phyloP scores from a whole-genome alignment of 306 rosid genomes.

The Styphnolobium japonicum region DNA sequence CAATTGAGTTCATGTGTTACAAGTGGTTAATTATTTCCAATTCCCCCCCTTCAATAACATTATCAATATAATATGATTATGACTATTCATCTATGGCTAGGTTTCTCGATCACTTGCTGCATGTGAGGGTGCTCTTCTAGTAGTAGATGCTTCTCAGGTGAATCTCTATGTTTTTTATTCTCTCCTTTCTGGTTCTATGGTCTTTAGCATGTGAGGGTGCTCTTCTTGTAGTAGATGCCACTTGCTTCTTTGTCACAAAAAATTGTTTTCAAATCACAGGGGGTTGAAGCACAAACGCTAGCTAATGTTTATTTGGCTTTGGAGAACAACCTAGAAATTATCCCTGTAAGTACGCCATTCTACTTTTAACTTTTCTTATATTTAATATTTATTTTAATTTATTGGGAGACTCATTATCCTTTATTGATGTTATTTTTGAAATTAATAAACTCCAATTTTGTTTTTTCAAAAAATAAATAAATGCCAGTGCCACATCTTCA shows the following conservation, averaged over 20 bases:
- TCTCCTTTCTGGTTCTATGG: slow-evolving; percentile 9
- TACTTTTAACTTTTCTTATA: background rate
- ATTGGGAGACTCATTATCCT: background rate
- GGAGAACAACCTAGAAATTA: slow-evolving; percentile 80
- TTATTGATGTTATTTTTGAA: background rate
- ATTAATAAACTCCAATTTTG: background rate
- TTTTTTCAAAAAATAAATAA: background rate
- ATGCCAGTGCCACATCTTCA: background rate
- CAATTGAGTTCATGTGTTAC: background rate
- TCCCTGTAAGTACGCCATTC: slow-evolving; percentile 62
- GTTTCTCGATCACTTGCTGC: slow-evolving; percentile 96
- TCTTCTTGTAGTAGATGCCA: background rate
- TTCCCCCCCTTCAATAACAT: background rate
- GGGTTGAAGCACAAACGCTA: slow-evolving; percentile 92
- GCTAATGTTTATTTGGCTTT: slow-evolving; percentile 94
- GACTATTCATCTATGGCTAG: slow-evolving; percentile 39
- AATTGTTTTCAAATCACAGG: slow-evolving; percentile 45
- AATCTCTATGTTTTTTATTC: slow-evolving; percentile 6
- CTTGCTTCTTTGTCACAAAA: slow-evolving; percentile 1
- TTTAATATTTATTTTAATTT: background rate
- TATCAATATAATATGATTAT: background rate
- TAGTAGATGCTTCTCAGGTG: slow-evolving; percentile 97
- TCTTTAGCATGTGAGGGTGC: background rate
- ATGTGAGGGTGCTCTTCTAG: slow-evolving; percentile 94
- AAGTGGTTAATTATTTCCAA: background rate